phyloP scores from a whole-genome alignment of 2,329 filamentous ascomycete species.

The Colletotrichum musae region DNA sequence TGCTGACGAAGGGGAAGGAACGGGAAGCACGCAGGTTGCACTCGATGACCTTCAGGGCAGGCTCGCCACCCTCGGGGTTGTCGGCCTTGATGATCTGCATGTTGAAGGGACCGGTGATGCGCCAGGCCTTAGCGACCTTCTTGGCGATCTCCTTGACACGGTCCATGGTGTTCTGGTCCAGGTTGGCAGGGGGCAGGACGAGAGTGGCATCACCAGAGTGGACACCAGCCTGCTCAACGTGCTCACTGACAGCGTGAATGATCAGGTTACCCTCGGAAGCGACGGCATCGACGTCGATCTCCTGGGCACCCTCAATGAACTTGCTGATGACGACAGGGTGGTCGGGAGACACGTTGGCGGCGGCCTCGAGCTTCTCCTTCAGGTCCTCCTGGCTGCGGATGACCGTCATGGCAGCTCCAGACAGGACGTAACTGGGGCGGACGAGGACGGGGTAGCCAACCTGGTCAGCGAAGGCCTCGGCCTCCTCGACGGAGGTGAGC shows the following conservation, averaged over 20 bases:
- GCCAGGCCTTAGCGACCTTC: slow-evolving; percentile 98
- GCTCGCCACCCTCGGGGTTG: slow-evolving; percentile 79
- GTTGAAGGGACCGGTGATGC: slow-evolving; percentile 98
- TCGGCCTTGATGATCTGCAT: slow-evolving; percentile 99
- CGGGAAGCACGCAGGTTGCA: slow-evolving; percentile 98
- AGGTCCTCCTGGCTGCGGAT: slow-evolving; percentile 91
- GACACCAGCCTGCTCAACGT: slow-evolving; percentile 96
- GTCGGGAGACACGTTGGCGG: slow-evolving; percentile 91
- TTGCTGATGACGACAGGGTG: slow-evolving; percentile 98
- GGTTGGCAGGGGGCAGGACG: slow-evolving; percentile 86
- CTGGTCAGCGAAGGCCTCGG: slow-evolving; percentile 86
- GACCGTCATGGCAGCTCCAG: slow-evolving; percentile 98
- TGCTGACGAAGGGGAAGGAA: slow-evolving; percentile 98
- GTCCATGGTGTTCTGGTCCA: slow-evolving; percentile 83
- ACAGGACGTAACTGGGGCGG: slow-evolving; percentile 94
- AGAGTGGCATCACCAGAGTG: slow-evolving; percentile 98
- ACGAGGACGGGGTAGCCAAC: slow-evolving; percentile 97
- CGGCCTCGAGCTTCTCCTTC: slow-evolving; percentile 94
- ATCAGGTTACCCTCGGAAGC: slow-evolving; percentile 88
- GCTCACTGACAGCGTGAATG: slow-evolving; percentile 93
- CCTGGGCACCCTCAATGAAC: slow-evolving; percentile 96
- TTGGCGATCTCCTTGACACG: slow-evolving; percentile 95
- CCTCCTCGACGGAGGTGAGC: slow-evolving; percentile 88
- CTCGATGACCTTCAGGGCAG: slow-evolving; percentile 94
- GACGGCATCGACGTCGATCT: slow-evolving; percentile 97